A percentile compares a stretch with the other conserved stretches of the same genome.
These are phyloP conservation scores for Boletus smithii DNA, from an alignment of 1,284 basidiomycete species.

Conservation along the genomic window DNA sequence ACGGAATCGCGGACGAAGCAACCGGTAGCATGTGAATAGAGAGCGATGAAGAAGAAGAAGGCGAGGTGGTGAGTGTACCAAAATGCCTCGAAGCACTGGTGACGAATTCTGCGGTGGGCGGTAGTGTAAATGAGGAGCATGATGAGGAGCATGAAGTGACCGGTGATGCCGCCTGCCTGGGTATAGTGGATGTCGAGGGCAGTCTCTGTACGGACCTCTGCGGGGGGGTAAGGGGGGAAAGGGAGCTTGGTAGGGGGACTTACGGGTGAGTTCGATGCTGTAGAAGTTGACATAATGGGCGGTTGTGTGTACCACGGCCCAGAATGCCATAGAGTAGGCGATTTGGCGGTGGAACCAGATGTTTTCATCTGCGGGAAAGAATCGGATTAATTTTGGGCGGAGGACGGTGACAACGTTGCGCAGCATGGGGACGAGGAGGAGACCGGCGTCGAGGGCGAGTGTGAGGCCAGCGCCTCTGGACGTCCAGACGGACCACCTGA, in stretches of 20 bases:
- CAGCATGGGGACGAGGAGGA: conserved; percentile 83
- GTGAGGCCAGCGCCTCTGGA: conserved; percentile 86
- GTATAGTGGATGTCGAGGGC: conserved; percentile 83
- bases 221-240: background rate
- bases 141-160: conserved; percentile 87
- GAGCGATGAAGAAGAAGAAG: conserved; percentile 86
- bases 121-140: conserved; percentile 86
- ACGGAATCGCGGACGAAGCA: conserved; percentile 86
- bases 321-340: conserved; percentile 86
- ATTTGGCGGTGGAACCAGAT: conserved; percentile 92
- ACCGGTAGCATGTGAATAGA: conserved; percentile 86
- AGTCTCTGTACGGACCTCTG: conserved; percentile 73
- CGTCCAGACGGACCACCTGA: conserved; percentile 79
- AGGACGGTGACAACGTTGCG: conserved; percentile 80
- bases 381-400: conserved; percentile 71
- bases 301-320: conserved; percentile 83
- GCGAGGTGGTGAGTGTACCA: conserved; percentile 93
- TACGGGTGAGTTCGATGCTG: conserved; percentile 78
- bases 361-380: conserved; percentile 86
- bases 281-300: conserved; percentile 91
- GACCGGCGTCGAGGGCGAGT: conserved; percentile 76
- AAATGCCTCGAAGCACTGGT: conserved; percentile 87
- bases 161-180: conserved; percentile 82
- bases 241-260: conserved; percentile 28
- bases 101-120: conserved; percentile 77